Percentiles rank a stretch among this genome's conserved stretches.
Evolutionary conservation across 257 asterid species (phyloP).

Genomic region (Solanum sejunctum): DNA sequence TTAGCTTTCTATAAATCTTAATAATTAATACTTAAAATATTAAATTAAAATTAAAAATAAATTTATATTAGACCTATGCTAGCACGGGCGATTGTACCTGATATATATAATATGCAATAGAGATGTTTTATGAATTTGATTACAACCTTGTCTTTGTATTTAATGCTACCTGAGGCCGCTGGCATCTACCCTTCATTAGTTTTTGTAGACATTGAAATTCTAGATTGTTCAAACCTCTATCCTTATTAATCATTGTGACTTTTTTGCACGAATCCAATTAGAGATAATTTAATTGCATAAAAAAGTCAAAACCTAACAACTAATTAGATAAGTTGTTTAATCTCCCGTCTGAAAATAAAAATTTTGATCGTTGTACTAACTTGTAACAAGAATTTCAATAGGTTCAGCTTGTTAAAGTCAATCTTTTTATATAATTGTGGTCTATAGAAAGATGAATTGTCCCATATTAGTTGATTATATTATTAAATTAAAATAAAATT

Average conservation of each 20-base stretch:
- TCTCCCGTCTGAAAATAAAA: neutral
- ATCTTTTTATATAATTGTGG: neutral
- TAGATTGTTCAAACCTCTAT: neutral
- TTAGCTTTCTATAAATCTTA: no score
- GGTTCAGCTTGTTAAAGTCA: neutral
- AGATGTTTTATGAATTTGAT: neutral
- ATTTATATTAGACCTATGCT: no score
- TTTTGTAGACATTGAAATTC: neutral
- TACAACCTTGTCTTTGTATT: neutral
- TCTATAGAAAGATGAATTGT: no score
- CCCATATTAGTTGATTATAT: no score
- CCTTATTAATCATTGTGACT: neutral
- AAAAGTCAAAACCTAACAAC: neutral
- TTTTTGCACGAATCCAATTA: neutral
- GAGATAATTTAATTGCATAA: neutral
- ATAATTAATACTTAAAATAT: no score
- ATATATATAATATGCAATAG: no score
- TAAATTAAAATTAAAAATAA: no score
- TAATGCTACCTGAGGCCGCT: neutral
- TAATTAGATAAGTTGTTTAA: neutral
- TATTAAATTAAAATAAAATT: no score
- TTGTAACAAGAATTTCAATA: neutral
- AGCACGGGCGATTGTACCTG: accelerated
- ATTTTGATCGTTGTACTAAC: neutral
- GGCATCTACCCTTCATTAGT: neutral